These are phyloP conservation scores for Psilocybe azurescens DNA, from an alignment of 768 basidiomycete genomes.

Conservation along the genomic window DNA sequence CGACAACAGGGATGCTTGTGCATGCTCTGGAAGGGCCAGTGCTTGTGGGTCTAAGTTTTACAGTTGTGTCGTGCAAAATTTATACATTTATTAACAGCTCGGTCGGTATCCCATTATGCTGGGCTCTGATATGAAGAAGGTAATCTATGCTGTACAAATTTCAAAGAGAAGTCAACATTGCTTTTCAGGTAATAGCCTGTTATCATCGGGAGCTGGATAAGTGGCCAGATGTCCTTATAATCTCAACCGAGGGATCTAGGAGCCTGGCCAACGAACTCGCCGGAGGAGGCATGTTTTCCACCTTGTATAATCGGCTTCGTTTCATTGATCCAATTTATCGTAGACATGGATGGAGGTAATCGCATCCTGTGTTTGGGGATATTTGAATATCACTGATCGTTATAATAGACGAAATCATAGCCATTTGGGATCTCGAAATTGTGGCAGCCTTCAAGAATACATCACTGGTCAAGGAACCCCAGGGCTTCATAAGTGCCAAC, in stretches of 20 bases:
- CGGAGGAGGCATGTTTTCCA: constrained; percentile 65
- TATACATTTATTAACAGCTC: constrained; percentile 31
- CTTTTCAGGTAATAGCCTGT: constrained; percentile 60
- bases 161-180: background rate
- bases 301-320: background rate
- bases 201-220: constrained; percentile 49
- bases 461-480: constrained; percentile 46
- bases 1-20: constrained; percentile 43
- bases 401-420: constrained; percentile 54
- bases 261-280: constrained; percentile 70
- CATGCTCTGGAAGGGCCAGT: constrained; percentile 62
- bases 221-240: constrained; percentile 65
- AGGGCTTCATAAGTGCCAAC: constrained; percentile 41
- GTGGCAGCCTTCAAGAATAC: constrained; percentile 56
- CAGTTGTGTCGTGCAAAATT: background rate
- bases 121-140: constrained; percentile 76
- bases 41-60: constrained; percentile 53
- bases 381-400: background rate
- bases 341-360: constrained; percentile 81
- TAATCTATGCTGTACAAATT: constrained; percentile 21
- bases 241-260: constrained; percentile 57
- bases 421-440: constrained; percentile 49
- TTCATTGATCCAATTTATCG: constrained; percentile 1
- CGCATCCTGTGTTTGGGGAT: background rate
- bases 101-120: constrained; percentile 72